Evolutionary conservation across 345 rosid species (phyloP), one percentile per base, ranked within the genome.

Genomic region (Raphanus sativus): DNA sequence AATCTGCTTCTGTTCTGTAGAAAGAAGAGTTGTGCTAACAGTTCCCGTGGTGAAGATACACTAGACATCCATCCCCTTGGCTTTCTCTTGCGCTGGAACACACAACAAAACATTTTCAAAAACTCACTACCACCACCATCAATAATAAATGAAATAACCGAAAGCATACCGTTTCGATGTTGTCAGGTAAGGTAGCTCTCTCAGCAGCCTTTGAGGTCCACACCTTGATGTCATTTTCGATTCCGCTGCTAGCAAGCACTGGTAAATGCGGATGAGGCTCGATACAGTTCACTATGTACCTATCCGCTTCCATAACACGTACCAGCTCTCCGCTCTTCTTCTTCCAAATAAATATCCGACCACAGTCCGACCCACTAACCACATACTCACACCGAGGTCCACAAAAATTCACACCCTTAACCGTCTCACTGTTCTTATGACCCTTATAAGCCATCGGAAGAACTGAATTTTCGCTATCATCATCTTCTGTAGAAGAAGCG

Each of bases 351-450:
- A 95, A 95, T 70, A 92, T 86, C 64, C 91, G 84, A 28, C 99
- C 99, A 82, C 99, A 95, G 77, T 95, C 98, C 34, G 99, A 95
- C 13, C 99, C 99, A 24, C 98, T 95, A 74, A 85, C 88, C 80
- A 95, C 99, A 82, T 90, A 95, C 70, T 95, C 97, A 38, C 88
- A 88, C 75, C 80, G 67, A 7, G 99, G 98, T 75, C 99, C 99
- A 65, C 86, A 89, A 74, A 92, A 95, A 75, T 77, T 88, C 50
- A 92, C 98, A 62, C 94, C 97, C 67, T 95, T 95, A 48, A 95
- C 94, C 0, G 99, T 91, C 82, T 82, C 86, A 72, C 54, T 12
- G 77, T 95, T 95, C 65, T 73, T 83, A 75, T 92, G 99, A 52
- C 98, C 99, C 75, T 83, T 87, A 60, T 88, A 95, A 70, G 84